Evolutionary conservation across 768 basidiomycete genomes (phyloP).

Genomic region (Boletellus ananiceps): DNA sequence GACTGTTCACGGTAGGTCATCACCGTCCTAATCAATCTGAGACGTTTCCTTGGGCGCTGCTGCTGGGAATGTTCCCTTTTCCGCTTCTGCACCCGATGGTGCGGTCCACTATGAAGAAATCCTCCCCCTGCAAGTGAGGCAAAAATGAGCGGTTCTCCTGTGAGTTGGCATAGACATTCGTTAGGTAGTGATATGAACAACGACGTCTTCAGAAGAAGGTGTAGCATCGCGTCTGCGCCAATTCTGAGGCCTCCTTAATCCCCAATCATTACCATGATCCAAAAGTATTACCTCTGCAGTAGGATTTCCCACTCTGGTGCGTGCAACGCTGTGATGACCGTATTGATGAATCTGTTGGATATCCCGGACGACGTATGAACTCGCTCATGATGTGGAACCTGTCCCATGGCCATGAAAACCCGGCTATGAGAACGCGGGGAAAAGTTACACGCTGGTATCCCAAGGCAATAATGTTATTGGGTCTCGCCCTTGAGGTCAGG

Average conservation of each 20-base stretch:
- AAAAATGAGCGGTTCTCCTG: conserved; percentile 63
- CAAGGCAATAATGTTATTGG: conserved; percentile 56
- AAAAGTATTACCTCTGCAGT: conserved; percentile 47
- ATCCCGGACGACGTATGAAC: conserved; percentile 40
- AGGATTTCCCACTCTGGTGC: conserved; percentile 63
- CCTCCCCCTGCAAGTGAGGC: conserved; percentile 23
- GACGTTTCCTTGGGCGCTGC: conserved; percentile 27
- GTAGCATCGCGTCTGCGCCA: conserved; percentile 71
- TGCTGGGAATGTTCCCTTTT: conserved; percentile 17
- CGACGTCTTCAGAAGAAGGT: conserved; percentile 71
- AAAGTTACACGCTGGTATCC: conserved; percentile 58
- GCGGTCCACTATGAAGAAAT: conserved; percentile 8
- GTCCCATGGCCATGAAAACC: background rate
- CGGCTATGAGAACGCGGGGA: background rate
- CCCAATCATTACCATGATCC: background rate
- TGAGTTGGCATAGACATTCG: conserved; percentile 78
- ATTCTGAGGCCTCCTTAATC: conserved; percentile 44
- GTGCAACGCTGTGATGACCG: conserved; percentile 63
- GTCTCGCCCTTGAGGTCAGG: conserved; percentile 30
- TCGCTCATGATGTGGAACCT: conserved; percentile 34
- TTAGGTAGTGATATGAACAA: conserved; percentile 79
- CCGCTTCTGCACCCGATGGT: conserved; percentile 15
- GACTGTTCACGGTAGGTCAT: conserved; percentile 2
- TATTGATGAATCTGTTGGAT: conserved; percentile 65
- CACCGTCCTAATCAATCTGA: conserved; percentile 9